Evolutionary conservation across 345 rosid genomes (phyloP).

Genomic region (Salix suchowensis): DNA sequence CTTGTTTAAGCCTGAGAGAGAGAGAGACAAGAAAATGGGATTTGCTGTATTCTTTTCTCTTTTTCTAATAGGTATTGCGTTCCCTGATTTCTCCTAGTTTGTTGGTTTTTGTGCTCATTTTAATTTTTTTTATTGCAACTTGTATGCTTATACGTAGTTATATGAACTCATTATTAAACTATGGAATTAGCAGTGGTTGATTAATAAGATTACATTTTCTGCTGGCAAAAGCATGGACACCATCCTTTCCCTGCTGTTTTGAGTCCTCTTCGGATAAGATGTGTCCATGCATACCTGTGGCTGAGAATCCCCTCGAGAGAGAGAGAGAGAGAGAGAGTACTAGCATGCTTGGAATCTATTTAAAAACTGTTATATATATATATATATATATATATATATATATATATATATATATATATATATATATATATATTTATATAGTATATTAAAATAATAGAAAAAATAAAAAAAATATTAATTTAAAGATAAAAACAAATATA

Average conservation of each 20-base stretch:
- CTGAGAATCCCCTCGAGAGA: conserved; percentile 4
- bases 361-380: too few relatives aligned
- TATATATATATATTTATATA: too few relatives aligned
- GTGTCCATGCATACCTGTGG: conserved; percentile 1
- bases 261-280: not conserved
- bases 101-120: not conserved
- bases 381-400: too few relatives aligned
- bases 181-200: not conserved
- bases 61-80: not conserved
- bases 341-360: too few relatives aligned
- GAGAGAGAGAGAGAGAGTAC: not conserved
- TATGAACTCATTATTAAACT: too few relatives aligned
- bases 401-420: too few relatives aligned
- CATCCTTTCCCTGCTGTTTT: not conserved
- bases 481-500: too few relatives aligned
- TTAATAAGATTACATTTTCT: not conserved
- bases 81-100: not conserved
- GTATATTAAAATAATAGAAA: too few relatives aligned
- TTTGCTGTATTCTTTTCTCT: too few relatives aligned
- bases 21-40: not conserved
- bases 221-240: not conserved
- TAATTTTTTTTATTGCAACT: not conserved
- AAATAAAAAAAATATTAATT: too few relatives aligned
- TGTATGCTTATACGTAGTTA: not conserved
- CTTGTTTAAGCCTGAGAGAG: not conserved